These are phyloP conservation scores for Keithomyces neogunnii DNA, from an alignment of 2,329 filamentous ascomycete species.

Conservation along the genomic window DNA sequence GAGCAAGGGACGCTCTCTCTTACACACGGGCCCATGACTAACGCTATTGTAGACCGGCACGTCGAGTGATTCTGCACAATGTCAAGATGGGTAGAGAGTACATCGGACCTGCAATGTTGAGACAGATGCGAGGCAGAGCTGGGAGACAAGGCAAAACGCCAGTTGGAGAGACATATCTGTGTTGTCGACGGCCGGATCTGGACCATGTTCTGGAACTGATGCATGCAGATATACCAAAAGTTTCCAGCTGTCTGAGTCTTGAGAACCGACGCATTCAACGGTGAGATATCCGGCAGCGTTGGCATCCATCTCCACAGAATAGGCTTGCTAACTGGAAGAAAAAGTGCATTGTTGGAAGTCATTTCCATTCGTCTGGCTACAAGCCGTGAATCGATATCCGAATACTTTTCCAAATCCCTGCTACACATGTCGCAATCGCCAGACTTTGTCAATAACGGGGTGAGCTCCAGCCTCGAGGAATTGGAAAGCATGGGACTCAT, in stretches of 20 bases:
- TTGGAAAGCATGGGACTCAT: constrained; percentile 49
- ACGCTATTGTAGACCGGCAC: constrained; percentile 38
- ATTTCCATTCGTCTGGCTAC: constrained; percentile 61
- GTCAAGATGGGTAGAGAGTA: constrained; percentile 69
- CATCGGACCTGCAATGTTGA: constrained; percentile 70
- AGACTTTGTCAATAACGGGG: constrained; percentile 40
- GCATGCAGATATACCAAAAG: constrained; percentile 61
- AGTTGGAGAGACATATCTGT: constrained; percentile 68
- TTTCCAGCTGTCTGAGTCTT: constrained; percentile 59
- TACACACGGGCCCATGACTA: constrained; percentile 1
- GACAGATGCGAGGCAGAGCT: constrained; percentile 72
- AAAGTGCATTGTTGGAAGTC: constrained; percentile 61
- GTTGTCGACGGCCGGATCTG: constrained; percentile 60
- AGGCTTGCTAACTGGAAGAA: neutral
- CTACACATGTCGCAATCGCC: constrained; percentile 49
- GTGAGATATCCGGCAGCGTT: constrained; percentile 22
- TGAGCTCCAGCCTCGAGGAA: constrained; percentile 51
- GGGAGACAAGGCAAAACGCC: constrained; percentile 73
- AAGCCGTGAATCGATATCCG: constrained; percentile 53
- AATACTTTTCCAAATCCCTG: constrained; percentile 61
- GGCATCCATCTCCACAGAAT: neutral
- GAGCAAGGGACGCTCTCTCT: constrained; percentile 6
- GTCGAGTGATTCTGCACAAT: constrained; percentile 67
- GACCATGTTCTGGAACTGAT: constrained; percentile 63
- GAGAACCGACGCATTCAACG: constrained; percentile 61